phyloP scores from a whole-genome alignment of 2,329 filamentous ascomycete species.

The Venturia carpophila region DNA sequence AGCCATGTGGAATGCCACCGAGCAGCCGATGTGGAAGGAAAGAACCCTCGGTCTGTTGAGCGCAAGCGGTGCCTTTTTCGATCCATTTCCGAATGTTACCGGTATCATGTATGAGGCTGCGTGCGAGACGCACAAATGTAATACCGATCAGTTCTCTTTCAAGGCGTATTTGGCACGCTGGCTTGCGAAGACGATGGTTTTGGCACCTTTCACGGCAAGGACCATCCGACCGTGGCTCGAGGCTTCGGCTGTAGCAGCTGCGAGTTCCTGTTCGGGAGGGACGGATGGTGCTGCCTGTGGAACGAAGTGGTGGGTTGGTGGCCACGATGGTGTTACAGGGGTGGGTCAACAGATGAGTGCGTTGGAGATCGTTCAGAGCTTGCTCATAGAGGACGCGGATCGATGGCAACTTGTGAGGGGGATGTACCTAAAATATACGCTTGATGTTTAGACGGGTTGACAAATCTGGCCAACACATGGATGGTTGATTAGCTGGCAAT shows the following conservation, averaged over 20 bases:
- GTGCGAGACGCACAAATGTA: constrained; percentile 59
- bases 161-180: constrained; percentile 68
- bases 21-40: constrained; percentile 44
- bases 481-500: neutral
- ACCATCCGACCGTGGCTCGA: constrained; percentile 33
- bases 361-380: constrained; percentile 38
- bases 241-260: constrained; percentile 37
- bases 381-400: constrained; percentile 26
- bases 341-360: constrained; percentile 40
- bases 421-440: neutral
- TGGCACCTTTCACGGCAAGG: constrained; percentile 37
- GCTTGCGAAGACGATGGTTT: constrained; percentile 39
- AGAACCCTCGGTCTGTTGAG: constrained; percentile 53
- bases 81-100: constrained; percentile 39
- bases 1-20: constrained; percentile 14
- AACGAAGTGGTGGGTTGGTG: constrained; percentile 38
- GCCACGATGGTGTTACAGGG: constrained; percentile 36
- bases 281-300: constrained; percentile 36
- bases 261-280: constrained; percentile 37
- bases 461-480: neutral
- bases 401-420: constrained; percentile 3
- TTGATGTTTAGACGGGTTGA: neutral
- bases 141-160: constrained; percentile 65
- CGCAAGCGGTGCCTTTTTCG: constrained; percentile 46
- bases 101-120: constrained; percentile 57